A percentile compares a stretch with the other conserved stretches of the same genome.
Evolutionary conservation across 306 rosid species (phyloP).

Genomic region (Comarum palustre): DNA sequence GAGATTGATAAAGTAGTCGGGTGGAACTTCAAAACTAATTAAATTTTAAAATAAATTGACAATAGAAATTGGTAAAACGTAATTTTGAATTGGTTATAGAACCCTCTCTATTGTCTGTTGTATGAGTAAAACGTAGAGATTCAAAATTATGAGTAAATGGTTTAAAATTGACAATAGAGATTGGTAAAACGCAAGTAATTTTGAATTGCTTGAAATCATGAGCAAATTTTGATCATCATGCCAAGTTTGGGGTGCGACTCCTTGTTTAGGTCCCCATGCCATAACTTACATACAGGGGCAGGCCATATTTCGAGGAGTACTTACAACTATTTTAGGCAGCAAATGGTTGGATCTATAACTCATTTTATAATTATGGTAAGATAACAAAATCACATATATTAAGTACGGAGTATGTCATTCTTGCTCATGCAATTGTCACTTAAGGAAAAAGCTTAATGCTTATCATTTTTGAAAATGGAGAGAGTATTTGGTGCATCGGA

Average conservation of each 20-base stretch:
- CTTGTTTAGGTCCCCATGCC: constrained; percentile 4
- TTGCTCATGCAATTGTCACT: not conserved
- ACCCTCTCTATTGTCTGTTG: too few relatives aligned
- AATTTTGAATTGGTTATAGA: constrained; percentile 57
- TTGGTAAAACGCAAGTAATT: too few relatives aligned
- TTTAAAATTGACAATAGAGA: too few relatives aligned
- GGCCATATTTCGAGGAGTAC: constrained; percentile 6
- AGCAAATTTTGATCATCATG: not conserved
- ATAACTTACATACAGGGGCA: constrained; percentile 3
- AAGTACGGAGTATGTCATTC: not conserved
- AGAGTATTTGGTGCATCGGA: too few relatives aligned
- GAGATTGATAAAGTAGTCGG: too few relatives aligned
- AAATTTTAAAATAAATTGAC: too few relatives aligned
- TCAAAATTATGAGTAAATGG: too few relatives aligned
- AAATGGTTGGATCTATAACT: not conserved
- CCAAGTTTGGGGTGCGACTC: not conserved
- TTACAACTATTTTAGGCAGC: constrained; percentile 9
- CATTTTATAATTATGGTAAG: not conserved
- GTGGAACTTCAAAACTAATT: too few relatives aligned
- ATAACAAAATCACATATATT: not conserved
- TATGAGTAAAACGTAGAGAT: too few relatives aligned
- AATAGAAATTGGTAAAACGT: too few relatives aligned
- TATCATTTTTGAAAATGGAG: too few relatives aligned
- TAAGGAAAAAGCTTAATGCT: not conserved
- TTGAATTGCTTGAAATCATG: too few relatives aligned